Percentiles rank a stretch among this genome's conserved stretches.
These are phyloP conservation scores for Pleoardoris graminearum DNA, from an alignment of 2,329 filamentous ascomycete species.

Conservation along the genomic window DNA sequence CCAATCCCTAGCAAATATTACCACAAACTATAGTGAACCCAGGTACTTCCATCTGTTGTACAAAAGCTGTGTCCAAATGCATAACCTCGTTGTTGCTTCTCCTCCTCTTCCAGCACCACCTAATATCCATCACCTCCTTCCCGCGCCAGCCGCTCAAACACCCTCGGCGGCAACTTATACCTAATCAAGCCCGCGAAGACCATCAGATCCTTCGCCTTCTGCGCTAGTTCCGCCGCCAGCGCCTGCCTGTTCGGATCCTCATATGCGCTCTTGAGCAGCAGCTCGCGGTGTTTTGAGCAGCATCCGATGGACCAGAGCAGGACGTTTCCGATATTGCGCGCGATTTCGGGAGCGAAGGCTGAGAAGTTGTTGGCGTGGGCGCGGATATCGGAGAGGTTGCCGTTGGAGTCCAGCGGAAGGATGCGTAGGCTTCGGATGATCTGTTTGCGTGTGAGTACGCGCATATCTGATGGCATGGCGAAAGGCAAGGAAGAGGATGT, in stretches of 20 bases:
- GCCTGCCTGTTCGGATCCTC: slow-evolving; percentile 63
- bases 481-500: too few relatives aligned
- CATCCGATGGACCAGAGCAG: slow-evolving; percentile 92
- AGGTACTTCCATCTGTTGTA: too few relatives aligned
- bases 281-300: slow-evolving; percentile 74
- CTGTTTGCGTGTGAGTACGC: too few relatives aligned
- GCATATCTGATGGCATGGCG: too few relatives aligned
- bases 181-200: slow-evolving; percentile 91
- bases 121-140: slow-evolving; percentile 58
- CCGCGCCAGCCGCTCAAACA: slow-evolving; percentile 86
- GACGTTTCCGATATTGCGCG: slow-evolving; percentile 86
- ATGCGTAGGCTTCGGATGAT: slow-evolving; percentile 75
- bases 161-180: slow-evolving; percentile 82
- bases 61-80: background rate
- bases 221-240: slow-evolving; percentile 68
- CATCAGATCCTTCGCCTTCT: slow-evolving; percentile 86
- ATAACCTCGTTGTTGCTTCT: background rate
- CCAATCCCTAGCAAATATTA: too few relatives aligned
- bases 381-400: slow-evolving; percentile 79
- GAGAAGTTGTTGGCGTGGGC: slow-evolving; percentile 80
- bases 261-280: slow-evolving; percentile 70
- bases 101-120: background rate
- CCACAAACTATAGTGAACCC: too few relatives aligned
- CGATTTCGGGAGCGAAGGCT: slow-evolving; percentile 75
- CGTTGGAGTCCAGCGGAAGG: slow-evolving; percentile 74